These are phyloP conservation scores for Ogataea thermomethanolica DNA, from an alignment of 805 yeast genomes.

Conservation along the genomic window DNA sequence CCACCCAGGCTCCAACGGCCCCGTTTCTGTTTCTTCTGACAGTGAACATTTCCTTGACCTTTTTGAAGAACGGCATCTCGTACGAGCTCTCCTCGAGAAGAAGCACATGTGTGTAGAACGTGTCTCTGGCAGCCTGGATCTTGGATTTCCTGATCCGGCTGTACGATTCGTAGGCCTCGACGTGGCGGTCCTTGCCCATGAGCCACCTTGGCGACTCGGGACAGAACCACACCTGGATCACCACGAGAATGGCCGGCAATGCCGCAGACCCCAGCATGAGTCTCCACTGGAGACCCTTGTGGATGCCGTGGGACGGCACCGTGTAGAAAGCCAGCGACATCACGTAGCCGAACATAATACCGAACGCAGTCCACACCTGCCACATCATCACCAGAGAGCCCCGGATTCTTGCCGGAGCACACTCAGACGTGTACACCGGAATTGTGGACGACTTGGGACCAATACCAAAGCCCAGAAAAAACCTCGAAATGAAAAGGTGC, in stretches of 20 bases:
- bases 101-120: conserved; percentile 64
- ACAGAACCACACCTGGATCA: conserved; percentile 59
- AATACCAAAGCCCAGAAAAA: conserved; percentile 61
- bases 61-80: conserved; percentile 42
- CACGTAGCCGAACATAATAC: conserved; percentile 70
- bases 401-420: conserved; percentile 58
- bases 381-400: conserved; percentile 71
- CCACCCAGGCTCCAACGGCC: conserved; percentile 72
- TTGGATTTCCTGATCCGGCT: conserved; percentile 45
- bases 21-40: conserved; percentile 83
- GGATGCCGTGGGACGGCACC: conserved; percentile 45
- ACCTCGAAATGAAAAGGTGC: conserved; percentile 64
- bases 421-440: conserved; percentile 67
- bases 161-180: conserved; percentile 54
- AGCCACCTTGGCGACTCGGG: conserved; percentile 80
- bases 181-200: conserved; percentile 65
- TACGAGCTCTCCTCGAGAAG: conserved; percentile 58
- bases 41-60: conserved; percentile 57
- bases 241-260: conserved; percentile 61
- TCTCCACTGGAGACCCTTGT: conserved; percentile 62
- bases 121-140: conserved; percentile 66
- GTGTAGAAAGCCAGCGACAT: conserved; percentile 60
- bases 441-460: conserved; percentile 78
- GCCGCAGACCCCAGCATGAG: conserved; percentile 66
- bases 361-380: conserved; percentile 74